phyloP scores from a whole-genome alignment of 768 basidiomycete genomes.

The Candolleomyces aberdarensis region DNA sequence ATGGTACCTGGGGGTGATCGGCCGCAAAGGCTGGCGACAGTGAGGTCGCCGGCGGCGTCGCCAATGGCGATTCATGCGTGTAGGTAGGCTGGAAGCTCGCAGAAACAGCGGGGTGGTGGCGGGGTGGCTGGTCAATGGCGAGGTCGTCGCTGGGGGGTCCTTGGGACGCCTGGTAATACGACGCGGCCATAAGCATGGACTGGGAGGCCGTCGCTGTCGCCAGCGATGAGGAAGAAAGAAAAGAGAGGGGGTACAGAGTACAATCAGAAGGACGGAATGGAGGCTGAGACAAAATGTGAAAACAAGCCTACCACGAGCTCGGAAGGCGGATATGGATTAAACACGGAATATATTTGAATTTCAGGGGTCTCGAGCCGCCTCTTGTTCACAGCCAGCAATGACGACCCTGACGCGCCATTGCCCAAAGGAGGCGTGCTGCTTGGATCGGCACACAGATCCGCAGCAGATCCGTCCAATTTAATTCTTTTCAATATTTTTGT shows the following conservation, averaged over 20 bases:
- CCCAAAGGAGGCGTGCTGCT: background rate
- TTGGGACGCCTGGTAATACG: background rate
- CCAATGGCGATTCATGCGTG: background rate
- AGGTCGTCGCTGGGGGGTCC: slow-evolving; percentile 10
- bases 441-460: slow-evolving; percentile 23
- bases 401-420: no score
- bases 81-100: slow-evolving; percentile 5
- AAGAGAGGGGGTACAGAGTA: background rate
- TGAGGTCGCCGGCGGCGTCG: slow-evolving; percentile 21
- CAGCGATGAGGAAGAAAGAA: slow-evolving; percentile 2
- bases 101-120: slow-evolving; percentile 8
- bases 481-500: background rate
- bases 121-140: slow-evolving; percentile 13
- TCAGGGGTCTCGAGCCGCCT: slow-evolving; percentile 2
- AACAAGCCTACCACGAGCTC: background rate
- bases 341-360: slow-evolving; percentile 3
- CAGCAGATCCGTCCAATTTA: slow-evolving; percentile 21
- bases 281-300: slow-evolving; percentile 3
- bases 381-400: background rate
- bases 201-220: background rate
- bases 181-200: background rate
- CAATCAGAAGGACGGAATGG: background rate
- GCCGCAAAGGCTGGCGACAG: slow-evolving; percentile 22
- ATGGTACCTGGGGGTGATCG: slow-evolving; percentile 32
- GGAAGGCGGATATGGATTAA: background rate